phyloP scores from a whole-genome alignment of 2,329 filamentous ascomycete species.

The Phaeomoniella chlamydospora region DNA sequence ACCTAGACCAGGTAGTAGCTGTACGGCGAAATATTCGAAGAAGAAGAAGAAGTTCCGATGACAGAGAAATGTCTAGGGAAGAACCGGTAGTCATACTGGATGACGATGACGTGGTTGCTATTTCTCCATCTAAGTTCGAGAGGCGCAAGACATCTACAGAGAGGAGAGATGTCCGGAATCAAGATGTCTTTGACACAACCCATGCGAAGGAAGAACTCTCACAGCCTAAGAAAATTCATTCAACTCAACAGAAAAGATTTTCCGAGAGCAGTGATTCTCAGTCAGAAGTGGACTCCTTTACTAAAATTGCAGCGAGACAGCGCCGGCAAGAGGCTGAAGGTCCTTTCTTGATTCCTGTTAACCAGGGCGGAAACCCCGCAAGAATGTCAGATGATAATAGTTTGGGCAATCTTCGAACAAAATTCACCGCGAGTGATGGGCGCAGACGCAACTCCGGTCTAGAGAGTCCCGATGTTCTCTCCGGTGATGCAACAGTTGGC shows the following conservation, averaged over 20 bases:
- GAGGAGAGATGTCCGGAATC: background rate
- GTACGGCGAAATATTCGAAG: background rate
- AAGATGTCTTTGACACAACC: background rate
- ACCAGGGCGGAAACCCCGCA: no score
- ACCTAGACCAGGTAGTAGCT: background rate
- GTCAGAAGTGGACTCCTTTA: background rate
- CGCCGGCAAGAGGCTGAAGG: background rate
- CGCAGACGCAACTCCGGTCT: background rate
- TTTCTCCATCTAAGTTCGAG: background rate
- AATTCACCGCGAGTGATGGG: background rate
- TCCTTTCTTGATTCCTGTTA: background rate
- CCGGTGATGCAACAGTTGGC: background rate
- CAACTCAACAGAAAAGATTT: background rate
- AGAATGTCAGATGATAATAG: background rate
- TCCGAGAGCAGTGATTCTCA: background rate
- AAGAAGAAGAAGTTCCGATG: background rate
- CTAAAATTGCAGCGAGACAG: background rate
- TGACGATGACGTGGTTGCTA: background rate
- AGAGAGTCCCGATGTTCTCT: background rate
- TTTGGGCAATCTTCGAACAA: background rate
- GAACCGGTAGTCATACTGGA: background rate
- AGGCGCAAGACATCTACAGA: background rate
- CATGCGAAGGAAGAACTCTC: background rate
- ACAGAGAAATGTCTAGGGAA: background rate
- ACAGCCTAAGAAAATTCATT: background rate